Evolutionary conservation across 768 basidiomycete genomes (phyloP).

Genomic region (Kwoniella mangroviensis): DNA sequence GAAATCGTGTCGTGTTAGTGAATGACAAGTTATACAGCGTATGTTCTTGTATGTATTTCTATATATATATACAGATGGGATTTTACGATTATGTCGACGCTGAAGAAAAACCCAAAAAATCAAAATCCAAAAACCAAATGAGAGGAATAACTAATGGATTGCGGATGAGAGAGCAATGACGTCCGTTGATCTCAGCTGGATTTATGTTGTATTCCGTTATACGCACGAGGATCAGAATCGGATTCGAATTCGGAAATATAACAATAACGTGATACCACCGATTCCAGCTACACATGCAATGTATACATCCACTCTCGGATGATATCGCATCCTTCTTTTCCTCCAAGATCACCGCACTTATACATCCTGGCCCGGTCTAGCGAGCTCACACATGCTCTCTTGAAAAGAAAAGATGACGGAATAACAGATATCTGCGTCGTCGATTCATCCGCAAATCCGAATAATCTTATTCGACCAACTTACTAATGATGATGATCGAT

Average conservation of each 20-base stretch:
- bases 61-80: not conserved
- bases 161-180: not conserved
- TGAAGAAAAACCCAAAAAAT: not conserved
- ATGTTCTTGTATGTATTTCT: not conserved
- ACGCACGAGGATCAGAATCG: not conserved
- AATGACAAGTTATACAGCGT: too few species aligned
- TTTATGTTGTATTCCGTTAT: not conserved
- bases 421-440: not conserved
- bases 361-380: not conserved
- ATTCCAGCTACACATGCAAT: not conserved
- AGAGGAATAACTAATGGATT: not conserved
- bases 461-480: not conserved
- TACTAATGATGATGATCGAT: not conserved
- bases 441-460: not conserved
- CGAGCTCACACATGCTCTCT: not conserved
- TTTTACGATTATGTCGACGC: not conserved
- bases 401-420: not conserved
- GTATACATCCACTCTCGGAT: not conserved
- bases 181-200: not conserved
- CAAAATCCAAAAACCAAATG: conserved; percentile 2
- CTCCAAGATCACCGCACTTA: not conserved
- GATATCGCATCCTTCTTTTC: not conserved
- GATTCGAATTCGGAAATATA: not conserved
- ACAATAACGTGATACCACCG: not conserved
- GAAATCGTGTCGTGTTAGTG: not conserved